Evolutionary conservation across 2,329 filamentous ascomycete genomes (phyloP).

Genomic region (Diaporthe ilicicola): DNA sequence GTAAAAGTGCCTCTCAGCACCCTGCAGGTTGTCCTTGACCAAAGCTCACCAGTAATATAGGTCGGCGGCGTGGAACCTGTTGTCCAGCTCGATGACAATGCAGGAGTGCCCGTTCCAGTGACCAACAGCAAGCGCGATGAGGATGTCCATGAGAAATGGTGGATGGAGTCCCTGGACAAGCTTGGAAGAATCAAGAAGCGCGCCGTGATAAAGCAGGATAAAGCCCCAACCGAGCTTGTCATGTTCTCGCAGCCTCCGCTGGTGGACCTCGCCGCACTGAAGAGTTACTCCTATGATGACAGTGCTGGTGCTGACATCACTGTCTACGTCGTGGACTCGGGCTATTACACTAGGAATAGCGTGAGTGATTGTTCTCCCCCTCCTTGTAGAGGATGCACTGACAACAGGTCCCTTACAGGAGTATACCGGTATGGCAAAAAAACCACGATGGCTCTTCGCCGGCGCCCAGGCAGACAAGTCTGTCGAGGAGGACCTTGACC

Average conservation of each 20-base stretch:
- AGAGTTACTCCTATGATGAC: slow-evolving; percentile 15
- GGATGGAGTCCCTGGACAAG: slow-evolving; percentile 15
- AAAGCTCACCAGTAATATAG: not conserved
- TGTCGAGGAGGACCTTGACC: slow-evolving; percentile 3
- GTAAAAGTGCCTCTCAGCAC: not conserved
- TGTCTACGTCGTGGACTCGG: slow-evolving; percentile 14
- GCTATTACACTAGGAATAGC: slow-evolving; percentile 6
- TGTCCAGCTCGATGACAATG: slow-evolving; percentile 5
- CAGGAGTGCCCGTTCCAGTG: not conserved
- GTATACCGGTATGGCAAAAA: slow-evolving; percentile 7
- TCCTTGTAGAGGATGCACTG: not conserved
- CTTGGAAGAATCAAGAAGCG: slow-evolving; percentile 12
- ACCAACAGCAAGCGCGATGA: slow-evolving; percentile 6
- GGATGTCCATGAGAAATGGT: slow-evolving; percentile 12
- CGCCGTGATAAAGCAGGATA: slow-evolving; percentile 4
- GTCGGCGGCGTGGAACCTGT: slow-evolving; percentile 8
- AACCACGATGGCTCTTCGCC: slow-evolving; percentile 2
- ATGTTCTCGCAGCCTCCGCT: slow-evolving; percentile 10
- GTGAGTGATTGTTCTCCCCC: not conserved
- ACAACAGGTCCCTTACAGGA: not conserved
- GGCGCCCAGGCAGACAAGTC: slow-evolving; percentile 1
- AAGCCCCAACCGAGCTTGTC: not conserved
- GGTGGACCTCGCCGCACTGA: not conserved
- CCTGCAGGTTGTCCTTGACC: not conserved
- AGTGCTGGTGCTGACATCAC: not conserved